A percentile compares a stretch with the other conserved stretches of the same genome.
Conservation (phyloP, 441 rosid species). For the Populus hybrid region DNA sequence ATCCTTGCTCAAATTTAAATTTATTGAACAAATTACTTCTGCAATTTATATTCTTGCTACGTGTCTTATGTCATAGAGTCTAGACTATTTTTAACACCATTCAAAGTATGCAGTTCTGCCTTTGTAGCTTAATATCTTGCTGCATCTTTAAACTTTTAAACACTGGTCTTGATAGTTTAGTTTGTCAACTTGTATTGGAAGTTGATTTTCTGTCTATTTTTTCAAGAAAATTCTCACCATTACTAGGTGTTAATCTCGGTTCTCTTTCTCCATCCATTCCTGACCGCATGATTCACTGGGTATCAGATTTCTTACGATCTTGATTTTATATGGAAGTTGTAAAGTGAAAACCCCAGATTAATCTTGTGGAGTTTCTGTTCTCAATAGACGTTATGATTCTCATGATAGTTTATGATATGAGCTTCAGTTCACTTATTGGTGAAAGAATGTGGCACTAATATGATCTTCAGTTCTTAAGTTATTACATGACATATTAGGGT, state of each 20-base stretch:
- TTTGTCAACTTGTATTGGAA: background rate
- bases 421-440: background rate
- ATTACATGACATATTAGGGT: background rate
- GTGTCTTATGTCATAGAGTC: background rate
- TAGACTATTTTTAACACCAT: background rate
- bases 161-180: background rate
- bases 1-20: background rate
- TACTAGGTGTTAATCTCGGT: background rate
- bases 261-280: background rate
- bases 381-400: background rate
- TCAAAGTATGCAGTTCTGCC: background rate
- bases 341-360: background rate
- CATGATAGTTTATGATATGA: slow-evolving; percentile 10
- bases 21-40: background rate
- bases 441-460: background rate
- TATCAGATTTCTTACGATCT: background rate
- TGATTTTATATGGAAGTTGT: background rate
- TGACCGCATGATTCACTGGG: background rate
- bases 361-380: background rate
- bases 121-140: background rate
- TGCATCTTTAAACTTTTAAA: background rate
- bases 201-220: background rate
- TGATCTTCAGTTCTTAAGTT: background rate
- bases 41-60: background rate
- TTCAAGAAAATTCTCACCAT: background rate